A percentile compares a stretch with the other conserved stretches of the same genome.
Evolutionary conservation across 2,329 filamentous ascomycete species (phyloP).

Genomic region (Dactylellina leptospora): DNA sequence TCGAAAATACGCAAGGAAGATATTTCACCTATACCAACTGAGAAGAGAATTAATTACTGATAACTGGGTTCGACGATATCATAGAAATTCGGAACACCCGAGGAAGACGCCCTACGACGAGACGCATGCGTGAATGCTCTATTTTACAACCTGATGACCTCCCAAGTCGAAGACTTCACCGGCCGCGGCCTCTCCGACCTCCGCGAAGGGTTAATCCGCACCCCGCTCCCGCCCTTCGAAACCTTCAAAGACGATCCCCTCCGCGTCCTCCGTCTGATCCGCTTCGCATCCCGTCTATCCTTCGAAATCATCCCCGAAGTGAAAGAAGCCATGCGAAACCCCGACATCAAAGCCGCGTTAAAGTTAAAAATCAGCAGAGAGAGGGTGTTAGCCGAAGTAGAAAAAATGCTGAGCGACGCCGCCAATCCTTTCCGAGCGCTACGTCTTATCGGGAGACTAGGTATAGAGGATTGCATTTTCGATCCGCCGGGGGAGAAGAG

Average conservation of each 20-base stretch:
- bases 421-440: constrained; percentile 53
- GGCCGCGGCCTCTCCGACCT: constrained; percentile 77
- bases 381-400: constrained; percentile 82
- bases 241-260: constrained; percentile 96
- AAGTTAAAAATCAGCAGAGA: constrained; percentile 90
- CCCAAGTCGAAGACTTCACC: constrained; percentile 84
- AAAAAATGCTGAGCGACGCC: constrained; percentile 81
- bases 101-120: constrained; percentile 86
- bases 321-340: constrained; percentile 77
- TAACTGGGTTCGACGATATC: too few relatives aligned
- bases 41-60: too few relatives aligned
- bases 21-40: too few relatives aligned
- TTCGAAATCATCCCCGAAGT: constrained; percentile 79
- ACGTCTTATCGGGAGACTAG: constrained; percentile 45
- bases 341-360: constrained; percentile 77
- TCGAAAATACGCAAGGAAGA: too few relatives aligned
- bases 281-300: constrained; percentile 84
- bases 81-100: constrained; percentile 82
- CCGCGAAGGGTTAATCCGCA: constrained; percentile 75
- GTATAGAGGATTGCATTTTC: constrained; percentile 52
- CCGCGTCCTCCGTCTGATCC: constrained; percentile 82
- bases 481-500: constrained; percentile 9
- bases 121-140: constrained; percentile 95
- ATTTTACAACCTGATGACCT: constrained; percentile 90
- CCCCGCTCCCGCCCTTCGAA: constrained; percentile 84